These are phyloP conservation scores for Phaeodactylum tricornutum DNA, from an alignment of 108 stramenopile species.

Conservation along the genomic window DNA sequence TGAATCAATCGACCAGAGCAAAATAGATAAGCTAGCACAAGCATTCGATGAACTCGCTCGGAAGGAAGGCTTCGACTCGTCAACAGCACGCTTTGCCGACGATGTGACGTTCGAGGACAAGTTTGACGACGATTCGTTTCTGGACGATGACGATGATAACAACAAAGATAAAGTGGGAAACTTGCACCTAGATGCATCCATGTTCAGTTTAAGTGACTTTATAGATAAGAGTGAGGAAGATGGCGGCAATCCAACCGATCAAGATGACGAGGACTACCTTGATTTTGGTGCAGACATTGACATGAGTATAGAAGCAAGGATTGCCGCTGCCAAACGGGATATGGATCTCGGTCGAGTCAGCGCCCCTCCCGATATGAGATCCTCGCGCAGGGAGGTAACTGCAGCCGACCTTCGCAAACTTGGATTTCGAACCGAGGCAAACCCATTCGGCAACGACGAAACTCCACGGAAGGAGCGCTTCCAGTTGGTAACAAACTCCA, in stretches of 20 bases:
- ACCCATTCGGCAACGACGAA: conserved; percentile 76
- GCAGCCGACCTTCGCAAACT: conserved; percentile 43
- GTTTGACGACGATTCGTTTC: conserved; percentile 39
- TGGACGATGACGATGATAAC: conserved; percentile 25
- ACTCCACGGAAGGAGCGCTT: conserved; percentile 53
- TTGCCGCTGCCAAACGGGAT: conserved; percentile 29
- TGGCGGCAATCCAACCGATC: conserved; percentile 12
- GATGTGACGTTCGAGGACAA: conserved; percentile 71
- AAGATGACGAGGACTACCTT: conserved; percentile 17
- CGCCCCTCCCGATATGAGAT: conserved; percentile 40
- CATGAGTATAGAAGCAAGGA: conserved; percentile 38
- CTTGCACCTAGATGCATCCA: too few species aligned
- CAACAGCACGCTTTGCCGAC: conserved; percentile 41
- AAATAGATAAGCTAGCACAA: conserved; percentile 25
- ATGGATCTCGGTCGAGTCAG: conserved; percentile 34
- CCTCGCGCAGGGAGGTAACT: too few species aligned
- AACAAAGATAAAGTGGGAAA: conserved; percentile 2
- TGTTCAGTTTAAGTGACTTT: not conserved
- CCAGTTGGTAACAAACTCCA: conserved; percentile 61
- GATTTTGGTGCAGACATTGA: conserved; percentile 17
- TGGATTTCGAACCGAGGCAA: conserved; percentile 62
- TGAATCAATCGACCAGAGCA: conserved; percentile 8
- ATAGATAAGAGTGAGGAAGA: conserved; percentile 10
- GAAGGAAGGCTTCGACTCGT: conserved; percentile 72
- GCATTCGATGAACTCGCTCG: conserved; percentile 82